These are phyloP conservation scores for Solanum tarapatanum DNA, from an alignment of 257 asterid species.

Conservation along the genomic window DNA sequence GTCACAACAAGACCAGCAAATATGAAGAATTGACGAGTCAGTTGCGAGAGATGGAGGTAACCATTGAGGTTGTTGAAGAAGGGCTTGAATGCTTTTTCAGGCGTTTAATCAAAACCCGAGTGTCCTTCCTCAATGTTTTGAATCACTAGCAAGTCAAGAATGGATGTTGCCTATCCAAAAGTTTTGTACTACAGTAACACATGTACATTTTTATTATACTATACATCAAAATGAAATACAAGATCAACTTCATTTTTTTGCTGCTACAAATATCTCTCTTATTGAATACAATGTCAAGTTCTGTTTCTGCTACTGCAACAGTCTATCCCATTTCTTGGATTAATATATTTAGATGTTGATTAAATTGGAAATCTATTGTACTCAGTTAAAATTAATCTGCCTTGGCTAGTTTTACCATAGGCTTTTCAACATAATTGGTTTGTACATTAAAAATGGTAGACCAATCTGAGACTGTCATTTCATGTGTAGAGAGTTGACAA, in stretches of 20 bases:
- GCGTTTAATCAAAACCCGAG: constrained; percentile 27
- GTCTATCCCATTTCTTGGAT: not conserved
- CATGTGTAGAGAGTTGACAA: not conserved
- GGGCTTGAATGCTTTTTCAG: constrained; percentile 20
- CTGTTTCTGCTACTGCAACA: not conserved
- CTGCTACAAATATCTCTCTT: not conserved
- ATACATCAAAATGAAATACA: not conserved
- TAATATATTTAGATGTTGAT: not conserved
- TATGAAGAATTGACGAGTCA: constrained; percentile 5
- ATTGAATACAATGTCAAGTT: not conserved
- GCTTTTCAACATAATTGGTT: not conserved
- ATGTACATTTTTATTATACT: not conserved
- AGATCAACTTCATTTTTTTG: not conserved
- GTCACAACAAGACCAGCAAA: not conserved
- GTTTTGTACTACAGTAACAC: not conserved
- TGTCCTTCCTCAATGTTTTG: constrained; percentile 27
- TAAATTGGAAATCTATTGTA: not conserved
- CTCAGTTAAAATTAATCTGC: not conserved
- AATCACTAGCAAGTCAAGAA: constrained; percentile 7
- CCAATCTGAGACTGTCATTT: not conserved
- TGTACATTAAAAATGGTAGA: not conserved
- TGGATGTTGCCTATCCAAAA: not conserved
- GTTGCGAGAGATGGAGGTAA: constrained; percentile 17
- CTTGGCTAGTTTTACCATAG: not conserved
- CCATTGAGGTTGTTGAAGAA: constrained; percentile 19